phyloP scores from a whole-genome alignment of 1,284 basidiomycete genomes.

The Tilletia walkeri region DNA sequence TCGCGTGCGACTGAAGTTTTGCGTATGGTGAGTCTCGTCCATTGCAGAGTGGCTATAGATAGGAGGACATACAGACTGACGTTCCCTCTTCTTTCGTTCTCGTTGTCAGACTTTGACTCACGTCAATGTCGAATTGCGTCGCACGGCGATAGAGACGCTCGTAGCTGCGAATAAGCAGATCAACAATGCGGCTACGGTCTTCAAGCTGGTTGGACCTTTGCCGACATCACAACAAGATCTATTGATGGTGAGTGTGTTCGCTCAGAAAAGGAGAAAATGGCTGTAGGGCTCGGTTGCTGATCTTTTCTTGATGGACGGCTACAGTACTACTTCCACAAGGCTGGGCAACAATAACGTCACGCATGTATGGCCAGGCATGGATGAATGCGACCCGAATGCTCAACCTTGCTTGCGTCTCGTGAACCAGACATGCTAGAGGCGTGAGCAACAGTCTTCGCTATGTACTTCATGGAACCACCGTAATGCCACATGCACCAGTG shows the following conservation, averaged over 20 bases:
- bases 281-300: neutral
- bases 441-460: too few species aligned
- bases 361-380: neutral
- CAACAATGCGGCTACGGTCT: neutral
- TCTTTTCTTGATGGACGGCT: neutral
- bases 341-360: slow-evolving; percentile 14
- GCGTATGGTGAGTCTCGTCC: slow-evolving; percentile 10
- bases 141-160: slow-evolving; percentile 24
- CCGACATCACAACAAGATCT: slow-evolving; percentile 32
- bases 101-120: slow-evolving; percentile 18
- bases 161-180: slow-evolving; percentile 24
- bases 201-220: slow-evolving; percentile 28
- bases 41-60: too few species aligned
- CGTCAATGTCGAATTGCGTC: slow-evolving; percentile 20
- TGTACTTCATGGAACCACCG: too few species aligned
- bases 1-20: slow-evolving; percentile 20
- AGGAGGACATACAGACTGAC: too few species aligned
- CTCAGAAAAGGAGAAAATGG: neutral
- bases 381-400: too few species aligned
- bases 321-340: slow-evolving; percentile 21
- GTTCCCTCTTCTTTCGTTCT: too few species aligned
- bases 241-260: slow-evolving; percentile 25
- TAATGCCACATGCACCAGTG: too few species aligned
- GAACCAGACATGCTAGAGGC: too few species aligned
- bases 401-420: too few species aligned